Evolutionary conservation across 108 stramenopile genomes (phyloP).

Genomic region (Parietichytrium sp.): DNA sequence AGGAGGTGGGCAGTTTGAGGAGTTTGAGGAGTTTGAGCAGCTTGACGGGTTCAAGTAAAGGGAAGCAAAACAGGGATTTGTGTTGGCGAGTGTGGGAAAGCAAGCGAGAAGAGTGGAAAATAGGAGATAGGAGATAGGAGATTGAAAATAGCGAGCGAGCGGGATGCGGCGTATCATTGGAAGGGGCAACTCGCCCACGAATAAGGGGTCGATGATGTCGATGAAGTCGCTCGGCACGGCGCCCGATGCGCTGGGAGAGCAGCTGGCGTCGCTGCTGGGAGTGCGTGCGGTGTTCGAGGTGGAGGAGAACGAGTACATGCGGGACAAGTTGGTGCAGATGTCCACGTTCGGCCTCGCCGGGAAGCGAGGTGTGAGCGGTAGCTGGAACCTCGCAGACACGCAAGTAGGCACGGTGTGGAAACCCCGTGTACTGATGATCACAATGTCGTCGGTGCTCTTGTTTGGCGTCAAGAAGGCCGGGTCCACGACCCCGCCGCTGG

Average conservation of each 20-base stretch:
- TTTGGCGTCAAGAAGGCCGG: not conserved
- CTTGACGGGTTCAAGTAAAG: no score
- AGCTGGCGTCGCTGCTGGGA: not conserved
- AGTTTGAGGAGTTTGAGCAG: no score
- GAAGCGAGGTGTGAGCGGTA: not conserved
- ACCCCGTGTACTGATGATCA: conserved; percentile 35
- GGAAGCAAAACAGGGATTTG: no score
- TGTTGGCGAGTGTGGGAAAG: no score
- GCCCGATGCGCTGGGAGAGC: conserved; percentile 21
- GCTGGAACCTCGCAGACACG: conserved; percentile 26
- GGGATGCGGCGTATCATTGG: no score
- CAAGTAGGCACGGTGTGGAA: conserved; percentile 35
- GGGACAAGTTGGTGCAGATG: not conserved
- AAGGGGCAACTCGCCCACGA: no score
- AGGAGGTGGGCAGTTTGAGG: no score
- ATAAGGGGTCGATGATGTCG: no score
- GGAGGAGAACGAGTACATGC: conserved; percentile 38
- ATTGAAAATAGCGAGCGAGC: no score
- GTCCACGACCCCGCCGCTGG: not conserved
- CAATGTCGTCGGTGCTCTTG: conserved; percentile 25
- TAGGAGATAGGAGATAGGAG: no score
- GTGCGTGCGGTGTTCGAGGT: conserved; percentile 20
- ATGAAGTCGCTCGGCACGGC: no score
- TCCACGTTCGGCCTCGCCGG: conserved; percentile 16
- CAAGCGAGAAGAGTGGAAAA: no score